Percentiles rank a stretch among this genome's conserved stretches.
phyloP scores from a whole-genome alignment of 2,329 filamentous ascomycete species.

The Cladosporium austrohemisphaericum region DNA sequence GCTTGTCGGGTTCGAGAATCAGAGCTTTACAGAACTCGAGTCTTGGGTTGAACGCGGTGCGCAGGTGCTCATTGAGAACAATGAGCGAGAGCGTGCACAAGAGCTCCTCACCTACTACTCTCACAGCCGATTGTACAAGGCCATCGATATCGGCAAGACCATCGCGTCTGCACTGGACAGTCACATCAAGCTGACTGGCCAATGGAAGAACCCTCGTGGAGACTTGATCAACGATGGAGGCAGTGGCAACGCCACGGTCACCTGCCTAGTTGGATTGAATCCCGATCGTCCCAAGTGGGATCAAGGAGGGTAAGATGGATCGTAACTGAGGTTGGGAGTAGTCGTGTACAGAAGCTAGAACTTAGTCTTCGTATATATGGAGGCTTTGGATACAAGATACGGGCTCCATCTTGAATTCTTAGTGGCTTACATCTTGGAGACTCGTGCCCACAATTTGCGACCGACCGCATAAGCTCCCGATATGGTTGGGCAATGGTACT shows the following conservation, averaged over 20 bases:
- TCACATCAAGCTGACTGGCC: constrained; percentile 18
- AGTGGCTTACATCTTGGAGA: no score
- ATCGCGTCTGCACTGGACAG: constrained; percentile 19
- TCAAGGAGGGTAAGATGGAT: no score
- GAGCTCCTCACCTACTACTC: constrained; percentile 19
- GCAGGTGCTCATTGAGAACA: constrained; percentile 15
- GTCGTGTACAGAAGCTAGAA: no score
- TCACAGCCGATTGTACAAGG: constrained; percentile 17
- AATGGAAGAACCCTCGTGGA: constrained; percentile 15
- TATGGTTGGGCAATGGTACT: no score
- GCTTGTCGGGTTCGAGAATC: constrained; percentile 20
- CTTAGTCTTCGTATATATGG: no score
- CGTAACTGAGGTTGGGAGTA: no score
- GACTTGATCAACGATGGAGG: constrained; percentile 32
- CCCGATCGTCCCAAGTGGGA: constrained; percentile 23
- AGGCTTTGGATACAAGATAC: no score
- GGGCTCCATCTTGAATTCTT: no score
- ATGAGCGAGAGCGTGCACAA: constrained; percentile 19
- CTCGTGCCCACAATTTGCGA: no score
- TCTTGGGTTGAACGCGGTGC: constrained; percentile 19
- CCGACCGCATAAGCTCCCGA: no score
- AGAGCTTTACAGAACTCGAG: constrained; percentile 17
- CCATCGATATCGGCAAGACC: constrained; percentile 15
- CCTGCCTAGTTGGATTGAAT: constrained; percentile 32
- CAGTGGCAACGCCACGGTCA: constrained; percentile 34